Conservation (phyloP, 192 early-diverging fungal genomes). For the Lobosporangium transversale region DNA sequence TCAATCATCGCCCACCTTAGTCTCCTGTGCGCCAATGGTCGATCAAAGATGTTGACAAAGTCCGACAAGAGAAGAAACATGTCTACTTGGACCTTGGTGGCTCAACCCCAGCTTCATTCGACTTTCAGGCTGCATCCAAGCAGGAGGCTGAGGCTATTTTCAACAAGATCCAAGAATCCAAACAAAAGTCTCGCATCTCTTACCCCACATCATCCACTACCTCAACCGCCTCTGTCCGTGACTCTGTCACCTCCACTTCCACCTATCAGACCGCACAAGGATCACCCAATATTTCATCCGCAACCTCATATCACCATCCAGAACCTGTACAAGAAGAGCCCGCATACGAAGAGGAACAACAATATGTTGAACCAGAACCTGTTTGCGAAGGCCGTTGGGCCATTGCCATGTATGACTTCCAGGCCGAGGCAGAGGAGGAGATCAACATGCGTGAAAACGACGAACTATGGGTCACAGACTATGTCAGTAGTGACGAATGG, state of each 20-base stretch:
- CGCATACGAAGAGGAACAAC: constrained; percentile 42
- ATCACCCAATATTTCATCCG: constrained; percentile 22
- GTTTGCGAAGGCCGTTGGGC: constrained; percentile 43
- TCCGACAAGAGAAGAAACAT: constrained; percentile 70
- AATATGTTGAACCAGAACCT: constrained; percentile 34
- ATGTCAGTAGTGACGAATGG: constrained; percentile 87
- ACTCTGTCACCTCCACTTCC: constrained; percentile 42
- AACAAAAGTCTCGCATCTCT: constrained; percentile 61
- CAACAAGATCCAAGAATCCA: constrained; percentile 67
- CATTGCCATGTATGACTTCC: constrained; percentile 82
- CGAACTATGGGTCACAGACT: constrained; percentile 84
- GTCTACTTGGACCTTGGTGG: constrained; percentile 72
- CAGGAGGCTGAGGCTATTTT: constrained; percentile 74
- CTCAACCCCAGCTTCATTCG: constrained; percentile 61
- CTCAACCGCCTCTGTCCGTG: constrained; percentile 31
- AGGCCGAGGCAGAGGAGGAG: constrained; percentile 86
- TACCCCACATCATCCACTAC: constrained; percentile 21
- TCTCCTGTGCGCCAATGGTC: constrained; percentile 68
- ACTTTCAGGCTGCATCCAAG: constrained; percentile 71
- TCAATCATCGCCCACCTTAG: constrained; percentile 14
- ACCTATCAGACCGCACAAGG: constrained; percentile 47
- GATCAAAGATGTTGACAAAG: constrained; percentile 68
- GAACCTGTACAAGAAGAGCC: constrained; percentile 33
- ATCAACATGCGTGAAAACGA: constrained; percentile 87
- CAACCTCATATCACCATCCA: constrained; percentile 20